Conservation (phyloP, 768 basidiomycete genomes). For the Clathrus columnatus region DNA sequence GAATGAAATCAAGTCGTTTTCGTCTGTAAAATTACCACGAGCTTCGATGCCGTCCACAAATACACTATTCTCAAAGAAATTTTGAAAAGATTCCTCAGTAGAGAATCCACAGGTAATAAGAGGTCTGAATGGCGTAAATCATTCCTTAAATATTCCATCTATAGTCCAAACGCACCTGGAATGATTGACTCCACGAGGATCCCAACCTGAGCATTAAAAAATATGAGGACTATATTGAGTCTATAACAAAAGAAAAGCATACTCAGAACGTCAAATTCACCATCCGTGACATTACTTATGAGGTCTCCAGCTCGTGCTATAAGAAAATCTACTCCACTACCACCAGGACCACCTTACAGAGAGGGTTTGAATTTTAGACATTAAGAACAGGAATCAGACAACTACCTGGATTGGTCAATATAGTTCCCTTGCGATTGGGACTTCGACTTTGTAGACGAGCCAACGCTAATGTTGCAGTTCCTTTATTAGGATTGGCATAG, state of each 20-base stretch:
- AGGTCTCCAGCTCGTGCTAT: background rate
- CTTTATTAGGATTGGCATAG: background rate
- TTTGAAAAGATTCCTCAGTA: background rate
- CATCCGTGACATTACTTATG: background rate
- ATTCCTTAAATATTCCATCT: background rate
- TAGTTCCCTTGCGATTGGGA: background rate
- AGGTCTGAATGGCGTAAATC: background rate
- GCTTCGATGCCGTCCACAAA: background rate
- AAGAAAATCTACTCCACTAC: background rate
- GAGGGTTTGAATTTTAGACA: background rate
- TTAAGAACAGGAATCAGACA: background rate
- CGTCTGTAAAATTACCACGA: background rate
- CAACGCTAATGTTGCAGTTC: background rate
- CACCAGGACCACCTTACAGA: background rate
- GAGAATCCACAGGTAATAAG: background rate
- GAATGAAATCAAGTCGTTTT: background rate
- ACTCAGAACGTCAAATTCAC: background rate
- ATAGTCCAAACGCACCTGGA: background rate
- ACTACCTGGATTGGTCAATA: slow-evolving; percentile 1
- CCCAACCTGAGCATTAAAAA: background rate
- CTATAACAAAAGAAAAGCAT: background rate
- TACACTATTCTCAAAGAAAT: background rate
- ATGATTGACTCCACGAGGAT: slow-evolving; percentile 2
- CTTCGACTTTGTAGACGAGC: background rate
- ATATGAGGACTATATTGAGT: background rate